A percentile compares a stretch with the other conserved stretches of the same genome.
Evolutionary conservation across 768 basidiomycete genomes (phyloP).

Genomic region (Suillus weaverae): DNA sequence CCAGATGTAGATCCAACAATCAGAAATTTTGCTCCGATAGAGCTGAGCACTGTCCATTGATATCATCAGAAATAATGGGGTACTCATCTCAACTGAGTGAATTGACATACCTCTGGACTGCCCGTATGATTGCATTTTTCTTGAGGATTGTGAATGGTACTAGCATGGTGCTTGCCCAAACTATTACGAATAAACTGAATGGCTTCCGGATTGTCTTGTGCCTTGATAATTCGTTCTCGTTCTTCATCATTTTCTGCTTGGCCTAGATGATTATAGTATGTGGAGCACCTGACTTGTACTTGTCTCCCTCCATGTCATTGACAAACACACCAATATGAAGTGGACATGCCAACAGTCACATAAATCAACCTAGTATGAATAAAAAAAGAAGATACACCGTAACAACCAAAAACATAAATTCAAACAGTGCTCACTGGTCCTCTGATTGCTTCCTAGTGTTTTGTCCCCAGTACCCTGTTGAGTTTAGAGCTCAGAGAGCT

Average conservation of each 20-base stretch:
- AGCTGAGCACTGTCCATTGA: slow-evolving; percentile 43
- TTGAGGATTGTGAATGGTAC: too few relatives aligned
- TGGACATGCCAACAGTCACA: too few relatives aligned
- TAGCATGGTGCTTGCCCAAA: not conserved
- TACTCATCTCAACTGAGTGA: too few relatives aligned
- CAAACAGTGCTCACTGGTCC: too few relatives aligned
- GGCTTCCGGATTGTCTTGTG: not conserved
- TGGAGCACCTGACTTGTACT: not conserved
- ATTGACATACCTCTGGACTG: too few relatives aligned
- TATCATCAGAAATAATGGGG: slow-evolving; percentile 29
- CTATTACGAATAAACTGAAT: not conserved
- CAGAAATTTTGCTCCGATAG: slow-evolving; percentile 38
- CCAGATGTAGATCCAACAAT: slow-evolving; percentile 46
- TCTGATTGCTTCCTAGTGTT: too few relatives aligned
- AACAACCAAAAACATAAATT: too few relatives aligned
- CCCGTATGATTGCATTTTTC: too few relatives aligned
- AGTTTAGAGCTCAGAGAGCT: too few relatives aligned
- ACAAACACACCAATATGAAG: not conserved
- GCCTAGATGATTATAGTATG: not conserved
- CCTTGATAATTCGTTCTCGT: not conserved
- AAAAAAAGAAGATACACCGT: too few relatives aligned
- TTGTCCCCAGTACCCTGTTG: too few relatives aligned
- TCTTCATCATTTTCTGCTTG: not conserved
- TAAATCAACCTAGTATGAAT: too few relatives aligned
- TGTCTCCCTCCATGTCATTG: not conserved